These are phyloP conservation scores for Sporisorium scitamineum DNA, from an alignment of 1,284 basidiomycete species.

Conservation along the genomic window DNA sequence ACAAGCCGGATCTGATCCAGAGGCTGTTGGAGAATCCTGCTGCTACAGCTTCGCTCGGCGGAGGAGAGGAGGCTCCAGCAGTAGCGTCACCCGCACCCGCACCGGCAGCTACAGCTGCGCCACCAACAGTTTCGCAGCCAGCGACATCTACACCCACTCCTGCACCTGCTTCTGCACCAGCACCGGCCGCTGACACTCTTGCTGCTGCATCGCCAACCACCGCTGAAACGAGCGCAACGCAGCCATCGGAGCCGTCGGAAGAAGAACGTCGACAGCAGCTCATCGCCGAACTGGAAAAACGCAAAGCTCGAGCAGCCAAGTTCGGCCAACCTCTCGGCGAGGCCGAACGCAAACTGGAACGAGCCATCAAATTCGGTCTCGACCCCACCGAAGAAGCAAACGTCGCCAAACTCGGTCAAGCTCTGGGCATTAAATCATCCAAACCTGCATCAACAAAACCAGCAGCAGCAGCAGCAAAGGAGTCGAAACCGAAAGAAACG, in stretches of 20 bases:
- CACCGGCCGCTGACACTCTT: conserved; percentile 6
- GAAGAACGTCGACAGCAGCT: conserved; percentile 48
- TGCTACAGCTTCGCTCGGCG: conserved; percentile 43
- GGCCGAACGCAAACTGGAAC: conserved; percentile 58
- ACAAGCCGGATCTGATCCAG: conserved; percentile 64
- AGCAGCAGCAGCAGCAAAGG: neutral
- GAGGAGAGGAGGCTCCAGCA: conserved; percentile 3
- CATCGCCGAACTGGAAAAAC: conserved; percentile 63
- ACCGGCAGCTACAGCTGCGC: conserved; percentile 6
- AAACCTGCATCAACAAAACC: too few relatives aligned
- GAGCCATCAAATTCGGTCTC: conserved; percentile 64
- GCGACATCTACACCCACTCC: neutral
- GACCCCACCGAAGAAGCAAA: conserved; percentile 32
- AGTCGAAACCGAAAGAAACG: conserved; percentile 18
- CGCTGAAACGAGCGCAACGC: too few relatives aligned
- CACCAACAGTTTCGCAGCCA: neutral
- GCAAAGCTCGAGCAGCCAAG: conserved; percentile 60
- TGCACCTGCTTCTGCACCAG: conserved; percentile 4
- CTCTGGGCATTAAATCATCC: conserved; percentile 14
- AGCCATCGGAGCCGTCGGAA: conserved; percentile 7
- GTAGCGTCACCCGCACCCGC: conserved; percentile 11
- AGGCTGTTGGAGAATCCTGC: conserved; percentile 63
- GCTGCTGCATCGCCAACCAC: conserved; percentile 2
- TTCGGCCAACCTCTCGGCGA: conserved; percentile 62
- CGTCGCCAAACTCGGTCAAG: conserved; percentile 30